These are phyloP conservation scores for Nicotiana sylvestris DNA, from an alignment of 257 asterid species.

Conservation along the genomic window DNA sequence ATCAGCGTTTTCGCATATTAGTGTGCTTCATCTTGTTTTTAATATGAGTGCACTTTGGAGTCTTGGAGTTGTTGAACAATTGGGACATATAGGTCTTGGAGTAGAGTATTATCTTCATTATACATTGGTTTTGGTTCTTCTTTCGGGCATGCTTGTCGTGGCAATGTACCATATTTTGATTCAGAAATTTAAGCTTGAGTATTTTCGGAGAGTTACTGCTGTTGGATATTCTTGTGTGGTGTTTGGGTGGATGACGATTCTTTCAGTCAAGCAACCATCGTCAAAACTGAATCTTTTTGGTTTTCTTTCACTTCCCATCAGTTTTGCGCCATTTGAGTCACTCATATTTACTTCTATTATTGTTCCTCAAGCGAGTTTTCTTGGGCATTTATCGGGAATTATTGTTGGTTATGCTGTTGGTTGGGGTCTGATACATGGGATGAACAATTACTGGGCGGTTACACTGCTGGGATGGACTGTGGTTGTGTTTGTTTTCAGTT, in stretches of 20 bases:
- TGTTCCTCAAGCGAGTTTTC: constrained; percentile 94
- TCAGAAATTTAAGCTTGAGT: constrained; percentile 70
- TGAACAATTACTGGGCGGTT: constrained; percentile 90
- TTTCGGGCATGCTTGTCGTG: constrained; percentile 74
- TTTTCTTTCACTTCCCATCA: constrained; percentile 87
- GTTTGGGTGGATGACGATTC: constrained; percentile 97
- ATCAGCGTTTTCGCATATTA: constrained; percentile 87
- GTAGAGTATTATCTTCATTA: constrained; percentile 77
- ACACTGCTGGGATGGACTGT: constrained; percentile 79
- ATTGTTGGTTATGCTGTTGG: constrained; percentile 80
- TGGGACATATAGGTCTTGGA: constrained; percentile 73
- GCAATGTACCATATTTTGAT: constrained; percentile 78
- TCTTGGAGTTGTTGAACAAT: constrained; percentile 67
- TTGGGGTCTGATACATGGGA: constrained; percentile 92
- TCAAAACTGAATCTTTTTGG: constrained; percentile 90
- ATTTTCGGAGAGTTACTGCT: constrained; percentile 86
- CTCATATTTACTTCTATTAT: constrained; percentile 88
- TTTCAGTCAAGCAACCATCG: constrained; percentile 80
- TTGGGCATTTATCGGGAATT: constrained; percentile 89
- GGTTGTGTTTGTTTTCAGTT: constrained; percentile 62
- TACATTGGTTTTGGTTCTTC: constrained; percentile 62
- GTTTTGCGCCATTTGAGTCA: constrained; percentile 92
- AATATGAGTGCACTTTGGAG: constrained; percentile 99
- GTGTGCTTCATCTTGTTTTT: constrained; percentile 86
- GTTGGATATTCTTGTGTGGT: constrained; percentile 99